phyloP scores from a whole-genome alignment of 2,329 filamentous ascomycete species.

The Neonectria hederae region DNA sequence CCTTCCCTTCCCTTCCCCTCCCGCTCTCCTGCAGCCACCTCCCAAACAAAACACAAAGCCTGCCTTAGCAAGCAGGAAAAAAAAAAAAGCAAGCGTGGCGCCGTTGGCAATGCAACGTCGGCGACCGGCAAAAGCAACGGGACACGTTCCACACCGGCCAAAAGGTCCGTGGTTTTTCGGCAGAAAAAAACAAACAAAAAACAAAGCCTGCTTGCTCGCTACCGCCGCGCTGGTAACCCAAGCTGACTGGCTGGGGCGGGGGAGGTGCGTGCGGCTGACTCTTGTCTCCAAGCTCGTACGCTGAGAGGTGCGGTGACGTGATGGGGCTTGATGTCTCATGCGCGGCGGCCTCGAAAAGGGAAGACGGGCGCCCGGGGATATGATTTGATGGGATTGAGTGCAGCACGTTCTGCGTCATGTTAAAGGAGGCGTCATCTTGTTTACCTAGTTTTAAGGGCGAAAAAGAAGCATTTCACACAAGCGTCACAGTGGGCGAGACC shows the following conservation, averaged over 20 bases:
- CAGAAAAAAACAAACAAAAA: neutral
- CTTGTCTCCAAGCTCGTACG: neutral
- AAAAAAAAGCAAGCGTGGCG: neutral
- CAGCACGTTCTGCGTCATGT: neutral
- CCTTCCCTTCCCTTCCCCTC: neutral
- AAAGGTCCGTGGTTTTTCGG: neutral
- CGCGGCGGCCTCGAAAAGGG: neutral
- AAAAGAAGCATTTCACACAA: slow-evolving; percentile 1
- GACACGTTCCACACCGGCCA: neutral
- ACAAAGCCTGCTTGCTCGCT: neutral
- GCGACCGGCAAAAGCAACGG: neutral
- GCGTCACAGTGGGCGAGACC: neutral
- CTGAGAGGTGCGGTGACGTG: neutral
- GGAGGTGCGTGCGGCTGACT: neutral
- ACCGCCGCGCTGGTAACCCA: neutral
- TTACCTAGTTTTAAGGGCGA: neutral
- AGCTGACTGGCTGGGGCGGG: neutral
- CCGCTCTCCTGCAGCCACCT: neutral
- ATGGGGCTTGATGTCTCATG: neutral
- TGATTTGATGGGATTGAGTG: neutral
- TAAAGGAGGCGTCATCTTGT: neutral
- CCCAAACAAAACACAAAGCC: no score
- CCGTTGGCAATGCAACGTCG: slow-evolving; percentile 3
- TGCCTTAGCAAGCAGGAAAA: no score
- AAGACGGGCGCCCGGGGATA: neutral